These are phyloP conservation scores for Cryphonectria radicalis DNA, from an alignment of 2,329 filamentous ascomycete genomes.

Conservation along the genomic window DNA sequence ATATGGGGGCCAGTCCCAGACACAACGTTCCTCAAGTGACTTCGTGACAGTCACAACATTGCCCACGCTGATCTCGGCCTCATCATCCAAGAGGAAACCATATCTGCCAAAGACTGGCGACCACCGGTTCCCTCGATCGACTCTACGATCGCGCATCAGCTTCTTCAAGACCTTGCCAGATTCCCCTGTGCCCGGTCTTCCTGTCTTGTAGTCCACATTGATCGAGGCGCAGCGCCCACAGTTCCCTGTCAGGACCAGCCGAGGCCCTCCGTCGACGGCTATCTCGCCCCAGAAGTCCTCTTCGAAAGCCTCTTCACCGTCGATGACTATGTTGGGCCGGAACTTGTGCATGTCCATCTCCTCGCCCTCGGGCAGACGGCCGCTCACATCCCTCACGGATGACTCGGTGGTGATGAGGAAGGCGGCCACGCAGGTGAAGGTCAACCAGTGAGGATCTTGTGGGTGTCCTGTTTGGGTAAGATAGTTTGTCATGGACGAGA, in stretches of 20 bases:
- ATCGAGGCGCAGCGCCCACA: slow-evolving; percentile 71
- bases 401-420: slow-evolving; percentile 73
- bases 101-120: slow-evolving; percentile 76
- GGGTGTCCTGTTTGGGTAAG: slow-evolving; percentile 33
- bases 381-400: slow-evolving; percentile 70
- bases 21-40: slow-evolving; percentile 34
- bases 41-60: slow-evolving; percentile 59
- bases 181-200: slow-evolving; percentile 60
- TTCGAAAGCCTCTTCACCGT: slow-evolving; percentile 63
- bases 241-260: slow-evolving; percentile 67
- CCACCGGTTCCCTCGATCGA: slow-evolving; percentile 70
- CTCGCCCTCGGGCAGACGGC: slow-evolving; percentile 53
- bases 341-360: slow-evolving; percentile 69
- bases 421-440: slow-evolving; percentile 76
- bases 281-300: slow-evolving; percentile 77
- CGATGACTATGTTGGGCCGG: slow-evolving; percentile 73
- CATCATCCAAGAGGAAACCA: slow-evolving; percentile 56
- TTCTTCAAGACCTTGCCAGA: slow-evolving; percentile 68
- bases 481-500: slow-evolving; percentile 41
- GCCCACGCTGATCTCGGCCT: slow-evolving; percentile 54
- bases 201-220: slow-evolving; percentile 73
- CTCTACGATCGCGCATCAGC: slow-evolving; percentile 70
- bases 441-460: slow-evolving; percentile 55
- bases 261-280: slow-evolving; percentile 42
- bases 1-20: slow-evolving; percentile 28